A percentile compares a stretch with the other conserved stretches of the same genome.
phyloP scores from a whole-genome alignment of 108 stramenopile species.

The Fragilaria crotonensis region DNA sequence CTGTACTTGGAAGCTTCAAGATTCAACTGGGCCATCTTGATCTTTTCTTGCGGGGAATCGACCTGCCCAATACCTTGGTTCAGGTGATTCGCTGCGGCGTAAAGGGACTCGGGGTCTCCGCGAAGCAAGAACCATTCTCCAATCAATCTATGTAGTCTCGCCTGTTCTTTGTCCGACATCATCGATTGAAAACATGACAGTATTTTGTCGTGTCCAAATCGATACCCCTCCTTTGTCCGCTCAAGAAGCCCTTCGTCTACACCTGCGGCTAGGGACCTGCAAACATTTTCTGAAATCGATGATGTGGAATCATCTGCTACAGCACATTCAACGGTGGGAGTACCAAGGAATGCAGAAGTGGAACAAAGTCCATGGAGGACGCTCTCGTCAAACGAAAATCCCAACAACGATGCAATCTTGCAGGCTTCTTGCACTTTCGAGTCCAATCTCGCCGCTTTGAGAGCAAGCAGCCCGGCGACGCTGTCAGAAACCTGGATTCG shows the following conservation, averaged over 20 bases:
- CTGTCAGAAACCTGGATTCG: not conserved
- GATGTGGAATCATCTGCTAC: not conserved
- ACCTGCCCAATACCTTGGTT: slow-evolving; percentile 3
- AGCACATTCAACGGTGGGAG: not conserved
- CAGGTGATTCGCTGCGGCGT: slow-evolving; percentile 10
- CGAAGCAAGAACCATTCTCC: slow-evolving; percentile 1
- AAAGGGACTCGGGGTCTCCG: slow-evolving; percentile 1
- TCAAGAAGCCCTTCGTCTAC: not conserved
- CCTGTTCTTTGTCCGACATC: not conserved
- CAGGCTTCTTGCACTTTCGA: not conserved
- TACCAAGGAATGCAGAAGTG: not conserved
- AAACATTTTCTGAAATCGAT: not conserved
- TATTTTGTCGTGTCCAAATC: slow-evolving; percentile 9
- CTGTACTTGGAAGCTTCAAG: slow-evolving; percentile 5
- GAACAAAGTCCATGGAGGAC: no score
- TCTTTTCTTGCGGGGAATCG: not conserved
- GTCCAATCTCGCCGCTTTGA: not conserved
- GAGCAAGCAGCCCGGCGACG: slow-evolving; percentile 4
- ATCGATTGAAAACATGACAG: slow-evolving; percentile 7
- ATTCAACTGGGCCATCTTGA: slow-evolving; percentile 11
- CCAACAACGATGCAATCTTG: not conserved
- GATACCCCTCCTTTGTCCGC: slow-evolving; percentile 2
- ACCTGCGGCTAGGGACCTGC: not conserved
- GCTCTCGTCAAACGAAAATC: not conserved
- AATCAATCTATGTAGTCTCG: slow-evolving; percentile 8